Evolutionary conservation across 140 eudicot species (phyloP).

Genomic region (Flaveria floridana): DNA sequence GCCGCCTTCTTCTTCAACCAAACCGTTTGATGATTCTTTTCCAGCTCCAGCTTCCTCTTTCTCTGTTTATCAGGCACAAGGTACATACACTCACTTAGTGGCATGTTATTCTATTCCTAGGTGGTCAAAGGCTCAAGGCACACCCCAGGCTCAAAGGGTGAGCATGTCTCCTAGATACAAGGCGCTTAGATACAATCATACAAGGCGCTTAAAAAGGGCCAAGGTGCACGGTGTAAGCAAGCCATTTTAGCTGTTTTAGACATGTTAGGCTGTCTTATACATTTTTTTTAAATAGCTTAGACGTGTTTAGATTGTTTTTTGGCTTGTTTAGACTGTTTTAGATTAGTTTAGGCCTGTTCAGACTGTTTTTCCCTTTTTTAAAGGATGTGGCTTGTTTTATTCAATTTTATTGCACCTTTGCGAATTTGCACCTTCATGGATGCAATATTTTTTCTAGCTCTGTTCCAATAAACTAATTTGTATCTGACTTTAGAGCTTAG

Average conservation of each 20-base stretch:
- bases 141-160: not conserved
- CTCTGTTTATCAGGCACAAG: conserved; percentile 43
- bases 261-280: no score
- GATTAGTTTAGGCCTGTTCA: not conserved
- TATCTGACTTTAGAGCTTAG: not conserved
- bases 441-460: not conserved
- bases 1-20: conserved; percentile 31
- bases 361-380: not conserved
- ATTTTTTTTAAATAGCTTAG: no score
- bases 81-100: not conserved
- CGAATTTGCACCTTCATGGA: no score
- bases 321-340: not conserved
- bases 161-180: not conserved
- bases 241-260: not conserved
- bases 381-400: no score
- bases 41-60: conserved; percentile 68
- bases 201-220: no score
- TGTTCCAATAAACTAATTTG: not conserved
- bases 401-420: no score
- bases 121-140: not conserved
- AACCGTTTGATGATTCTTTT: conserved; percentile 40
- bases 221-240: not conserved
- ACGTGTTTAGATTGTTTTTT: no score
- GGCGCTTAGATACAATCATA: not conserved
- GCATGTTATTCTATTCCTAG: not conserved